Percentiles rank a stretch among this genome's conserved stretches.
Conservation (phyloP, 2,329 filamentous ascomycete species). For the Lasiodiplodia theobromae region DNA sequence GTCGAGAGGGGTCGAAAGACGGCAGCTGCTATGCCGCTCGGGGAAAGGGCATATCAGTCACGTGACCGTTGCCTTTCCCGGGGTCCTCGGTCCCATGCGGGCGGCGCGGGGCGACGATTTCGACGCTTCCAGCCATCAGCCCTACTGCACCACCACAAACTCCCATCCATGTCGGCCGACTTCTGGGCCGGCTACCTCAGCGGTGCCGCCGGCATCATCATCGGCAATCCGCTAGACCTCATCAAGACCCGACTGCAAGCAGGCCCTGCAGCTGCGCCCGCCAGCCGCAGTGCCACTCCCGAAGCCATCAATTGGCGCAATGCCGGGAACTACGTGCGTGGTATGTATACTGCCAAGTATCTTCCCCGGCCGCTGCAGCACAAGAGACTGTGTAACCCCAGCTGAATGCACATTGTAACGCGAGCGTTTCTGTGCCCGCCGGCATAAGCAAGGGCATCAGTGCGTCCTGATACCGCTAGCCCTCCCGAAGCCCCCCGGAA, state of each 20-base stretch:
- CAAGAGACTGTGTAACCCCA: too few species aligned
- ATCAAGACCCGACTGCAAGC: constrained; percentile 85
- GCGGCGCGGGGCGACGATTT: background rate
- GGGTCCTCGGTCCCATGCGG: background rate
- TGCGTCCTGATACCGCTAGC: too few species aligned
- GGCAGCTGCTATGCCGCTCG: background rate
- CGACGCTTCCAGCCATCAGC: background rate
- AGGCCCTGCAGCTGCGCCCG: constrained; percentile 40
- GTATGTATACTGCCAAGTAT: constrained; percentile 20
- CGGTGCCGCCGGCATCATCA: constrained; percentile 83
- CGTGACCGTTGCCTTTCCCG: constrained; percentile 8
- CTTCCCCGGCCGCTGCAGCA: too few species aligned
- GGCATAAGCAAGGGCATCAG: too few species aligned
- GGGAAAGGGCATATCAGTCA: background rate
- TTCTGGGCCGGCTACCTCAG: constrained; percentile 95
- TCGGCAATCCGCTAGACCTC: constrained; percentile 85
- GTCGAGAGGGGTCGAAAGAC: background rate
- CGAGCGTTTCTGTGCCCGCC: too few species aligned
- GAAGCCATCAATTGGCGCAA: constrained; percentile 22
- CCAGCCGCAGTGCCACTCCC: background rate
- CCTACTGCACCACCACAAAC: background rate
- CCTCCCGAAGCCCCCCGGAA: too few species aligned
- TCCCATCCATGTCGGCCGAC: constrained; percentile 74
- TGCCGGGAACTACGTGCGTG: constrained; percentile 31
- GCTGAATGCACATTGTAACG: too few species aligned